phyloP scores from a whole-genome alignment of 768 basidiomycete genomes.

The Mycena indigotica region DNA sequence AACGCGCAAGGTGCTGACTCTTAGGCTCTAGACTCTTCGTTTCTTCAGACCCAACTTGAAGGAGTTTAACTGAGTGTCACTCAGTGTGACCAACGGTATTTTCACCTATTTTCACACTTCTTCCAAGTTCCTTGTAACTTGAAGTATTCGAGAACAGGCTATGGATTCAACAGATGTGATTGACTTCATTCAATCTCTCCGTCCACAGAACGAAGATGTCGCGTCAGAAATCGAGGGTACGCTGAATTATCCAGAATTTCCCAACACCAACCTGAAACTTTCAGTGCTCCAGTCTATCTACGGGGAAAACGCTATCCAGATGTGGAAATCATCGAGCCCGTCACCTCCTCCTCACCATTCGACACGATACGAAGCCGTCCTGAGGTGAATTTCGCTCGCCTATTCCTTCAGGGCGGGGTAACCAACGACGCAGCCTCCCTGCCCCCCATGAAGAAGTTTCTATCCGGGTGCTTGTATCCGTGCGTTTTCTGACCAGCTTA shows the following conservation, averaged over 20 bases:
- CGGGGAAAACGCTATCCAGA: slow-evolving; percentile 63
- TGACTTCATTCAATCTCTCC: not conserved
- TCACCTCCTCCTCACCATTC: slow-evolving; percentile 30
- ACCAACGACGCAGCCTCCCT: slow-evolving; percentile 47
- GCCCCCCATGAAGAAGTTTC: slow-evolving; percentile 55
- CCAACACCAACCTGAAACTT: not conserved
- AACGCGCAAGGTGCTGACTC: no score
- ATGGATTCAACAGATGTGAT: not conserved
- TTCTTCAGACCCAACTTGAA: no score
- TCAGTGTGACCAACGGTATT: no score
- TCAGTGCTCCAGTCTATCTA: slow-evolving; percentile 83
- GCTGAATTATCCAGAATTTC: not conserved
- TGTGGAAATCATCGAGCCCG: slow-evolving; percentile 49
- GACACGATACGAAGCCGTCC: slow-evolving; percentile 64
- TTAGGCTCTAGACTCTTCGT: no score
- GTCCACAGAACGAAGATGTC: not conserved
- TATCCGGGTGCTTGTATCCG: slow-evolving; percentile 58
- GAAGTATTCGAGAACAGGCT: no score
- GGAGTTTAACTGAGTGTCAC: no score
- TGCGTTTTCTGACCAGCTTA: slow-evolving; percentile 38
- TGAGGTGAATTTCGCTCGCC: slow-evolving; percentile 53
- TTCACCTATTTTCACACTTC: no score
- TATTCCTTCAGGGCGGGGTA: slow-evolving; percentile 18
- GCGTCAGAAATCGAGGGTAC: slow-evolving; percentile 4
- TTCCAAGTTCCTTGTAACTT: no score